Conservation (phyloP, 176 grass and related monocot genomes). For the Aegilops bicornis region DNA sequence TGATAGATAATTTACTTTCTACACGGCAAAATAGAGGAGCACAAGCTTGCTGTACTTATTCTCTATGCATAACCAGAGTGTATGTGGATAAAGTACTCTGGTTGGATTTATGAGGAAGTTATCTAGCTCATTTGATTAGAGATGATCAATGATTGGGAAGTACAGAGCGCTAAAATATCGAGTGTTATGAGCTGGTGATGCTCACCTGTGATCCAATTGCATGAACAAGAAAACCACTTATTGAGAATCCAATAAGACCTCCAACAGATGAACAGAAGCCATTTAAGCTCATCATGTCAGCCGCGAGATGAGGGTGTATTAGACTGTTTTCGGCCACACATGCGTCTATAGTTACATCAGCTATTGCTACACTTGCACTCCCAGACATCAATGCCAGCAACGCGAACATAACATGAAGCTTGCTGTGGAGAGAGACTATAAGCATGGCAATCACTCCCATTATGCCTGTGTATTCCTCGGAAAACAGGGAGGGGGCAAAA, state of each 20-base stretch:
- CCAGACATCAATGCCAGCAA: conserved; percentile 64
- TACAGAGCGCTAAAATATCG: background rate
- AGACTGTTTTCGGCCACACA: conserved; percentile 78
- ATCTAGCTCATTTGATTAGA: background rate
- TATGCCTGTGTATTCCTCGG: conserved; percentile 57
- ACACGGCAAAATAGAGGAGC: background rate
- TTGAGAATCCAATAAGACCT: conserved; percentile 83
- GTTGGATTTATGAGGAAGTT: background rate
- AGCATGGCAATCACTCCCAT: conserved; percentile 80
- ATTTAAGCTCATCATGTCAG: conserved; percentile 87
- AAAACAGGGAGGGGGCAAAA: conserved; percentile 28
- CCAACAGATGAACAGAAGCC: conserved; percentile 76
- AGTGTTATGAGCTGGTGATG: conserved; percentile 18
- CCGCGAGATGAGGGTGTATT: conserved; percentile 55
- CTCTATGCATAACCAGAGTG: background rate
- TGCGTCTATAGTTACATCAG: conserved; percentile 88
- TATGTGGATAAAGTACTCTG: background rate
- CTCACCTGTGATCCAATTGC: conserved; percentile 80
- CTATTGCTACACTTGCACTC: conserved; percentile 67
- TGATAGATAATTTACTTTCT: background rate
- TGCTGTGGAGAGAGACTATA: conserved; percentile 61
- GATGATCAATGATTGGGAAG: conserved; percentile 3
- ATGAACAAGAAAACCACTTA: conserved; percentile 82
- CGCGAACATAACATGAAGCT: conserved; percentile 57
- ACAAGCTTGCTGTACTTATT: background rate